Evolutionary conservation across 1,284 basidiomycete genomes (phyloP).

Genomic region (Phellinidium pouzarii): DNA sequence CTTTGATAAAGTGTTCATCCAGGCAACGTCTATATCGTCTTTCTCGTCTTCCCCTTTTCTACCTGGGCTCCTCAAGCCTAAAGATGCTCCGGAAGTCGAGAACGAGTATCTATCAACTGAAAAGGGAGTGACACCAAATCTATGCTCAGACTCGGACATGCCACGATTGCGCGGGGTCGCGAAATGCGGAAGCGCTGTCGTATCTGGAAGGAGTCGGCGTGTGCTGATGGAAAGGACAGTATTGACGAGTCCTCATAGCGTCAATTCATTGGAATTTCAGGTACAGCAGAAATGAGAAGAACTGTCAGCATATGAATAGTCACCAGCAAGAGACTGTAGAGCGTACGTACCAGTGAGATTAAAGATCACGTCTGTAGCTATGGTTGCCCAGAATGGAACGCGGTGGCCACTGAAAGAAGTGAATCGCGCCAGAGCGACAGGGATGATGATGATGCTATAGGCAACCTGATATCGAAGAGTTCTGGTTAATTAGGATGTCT

Average conservation of each 20-base stretch:
- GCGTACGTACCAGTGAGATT: constrained; percentile 29
- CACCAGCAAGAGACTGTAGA: neutral
- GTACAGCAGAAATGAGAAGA: neutral
- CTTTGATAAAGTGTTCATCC: neutral
- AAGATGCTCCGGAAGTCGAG: neutral
- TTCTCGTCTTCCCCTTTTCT: neutral
- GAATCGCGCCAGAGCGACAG: constrained; percentile 31
- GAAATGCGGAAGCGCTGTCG: constrained; percentile 16
- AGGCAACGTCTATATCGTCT: neutral
- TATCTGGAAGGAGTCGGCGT: constrained; percentile 17
- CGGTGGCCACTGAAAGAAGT: constrained; percentile 26
- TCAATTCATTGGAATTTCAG: neutral
- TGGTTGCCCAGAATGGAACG: constrained; percentile 29
- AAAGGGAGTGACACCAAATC: constrained; percentile 15
- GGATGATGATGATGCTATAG: constrained; percentile 30
- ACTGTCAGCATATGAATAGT: too few species aligned
- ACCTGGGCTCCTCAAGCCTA: too few species aligned
- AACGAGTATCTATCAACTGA: neutral
- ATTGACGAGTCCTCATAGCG: constrained; percentile 19
- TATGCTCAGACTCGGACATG: constrained; percentile 8
- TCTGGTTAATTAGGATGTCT: neutral
- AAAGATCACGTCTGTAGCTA: constrained; percentile 29
- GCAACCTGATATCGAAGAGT: constrained; percentile 24
- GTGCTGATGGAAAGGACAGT: constrained; percentile 20
- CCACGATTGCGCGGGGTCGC: constrained; percentile 14